phyloP scores from a whole-genome alignment of 2,329 filamentous ascomycete species.

The Emydomyces testavorans region DNA sequence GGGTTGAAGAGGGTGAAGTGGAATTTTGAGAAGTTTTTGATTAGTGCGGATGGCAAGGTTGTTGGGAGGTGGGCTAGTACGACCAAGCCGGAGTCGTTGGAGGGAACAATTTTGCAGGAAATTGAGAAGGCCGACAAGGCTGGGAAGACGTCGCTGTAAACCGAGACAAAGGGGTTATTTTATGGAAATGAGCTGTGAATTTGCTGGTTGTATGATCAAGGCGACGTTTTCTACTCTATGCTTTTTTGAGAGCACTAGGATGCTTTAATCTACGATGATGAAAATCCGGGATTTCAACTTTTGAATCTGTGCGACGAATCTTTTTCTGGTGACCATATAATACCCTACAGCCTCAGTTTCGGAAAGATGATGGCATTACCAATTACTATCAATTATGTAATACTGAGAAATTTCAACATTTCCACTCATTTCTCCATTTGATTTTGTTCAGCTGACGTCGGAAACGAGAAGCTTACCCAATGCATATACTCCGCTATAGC shows the following conservation, averaged over 20 bases:
- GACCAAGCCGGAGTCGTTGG: constrained; percentile 72
- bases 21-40: constrained; percentile 99
- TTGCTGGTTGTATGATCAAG: neutral
- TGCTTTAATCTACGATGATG: neutral
- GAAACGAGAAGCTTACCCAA: too few species aligned
- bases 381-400: too few species aligned
- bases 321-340: too few species aligned
- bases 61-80: constrained; percentile 77
- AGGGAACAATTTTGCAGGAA: constrained; percentile 64
- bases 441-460: too few species aligned
- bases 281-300: neutral
- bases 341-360: too few species aligned
- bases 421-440: too few species aligned
- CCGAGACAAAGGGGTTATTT: neutral
- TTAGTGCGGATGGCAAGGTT: constrained; percentile 76
- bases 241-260: neutral
- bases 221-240: neutral
- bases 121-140: constrained; percentile 46
- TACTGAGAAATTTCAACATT: neutral
- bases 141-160: constrained; percentile 15
- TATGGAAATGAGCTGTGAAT: too few species aligned
- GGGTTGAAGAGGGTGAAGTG: constrained; percentile 91
- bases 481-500: too few species aligned
- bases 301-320: too few species aligned
- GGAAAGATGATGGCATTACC: too few species aligned